Evolutionary conservation across 2,329 filamentous ascomycete species (phyloP).

Genomic region (Aspergillus ruber): DNA sequence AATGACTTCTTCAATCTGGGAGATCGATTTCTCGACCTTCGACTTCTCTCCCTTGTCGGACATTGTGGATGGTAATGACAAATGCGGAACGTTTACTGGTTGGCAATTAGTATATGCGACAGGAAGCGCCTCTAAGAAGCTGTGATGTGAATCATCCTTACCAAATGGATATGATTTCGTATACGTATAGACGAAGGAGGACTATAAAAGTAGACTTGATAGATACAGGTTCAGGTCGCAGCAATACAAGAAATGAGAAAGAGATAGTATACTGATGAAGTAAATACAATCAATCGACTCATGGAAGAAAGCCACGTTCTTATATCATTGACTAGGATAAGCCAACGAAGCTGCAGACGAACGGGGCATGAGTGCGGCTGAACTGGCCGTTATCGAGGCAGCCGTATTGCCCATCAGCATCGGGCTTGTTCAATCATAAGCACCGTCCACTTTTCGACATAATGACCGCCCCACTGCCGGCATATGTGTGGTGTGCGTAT

Average conservation of each 20-base stretch:
- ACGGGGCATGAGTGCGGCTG: background rate
- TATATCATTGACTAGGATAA: background rate
- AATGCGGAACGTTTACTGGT: too few species aligned
- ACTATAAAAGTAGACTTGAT: too few species aligned
- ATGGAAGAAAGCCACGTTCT: background rate
- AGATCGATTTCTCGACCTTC: slow-evolving; percentile 28
- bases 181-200: too few species aligned
- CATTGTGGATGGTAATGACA: slow-evolving; percentile 9
- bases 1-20: slow-evolving; percentile 34
- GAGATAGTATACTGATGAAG: background rate
- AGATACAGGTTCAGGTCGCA: too few species aligned
- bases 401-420: background rate
- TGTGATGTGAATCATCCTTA: too few species aligned
- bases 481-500: background rate
- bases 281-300: background rate
- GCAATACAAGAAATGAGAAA: background rate
- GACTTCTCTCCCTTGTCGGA: slow-evolving; percentile 9
- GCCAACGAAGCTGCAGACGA: background rate
- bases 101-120: too few species aligned
- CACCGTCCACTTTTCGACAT: background rate
- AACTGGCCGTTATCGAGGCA: background rate
- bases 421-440: background rate
- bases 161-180: too few species aligned
- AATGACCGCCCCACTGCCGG: background rate
- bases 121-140: too few species aligned